phyloP scores from a whole-genome alignment of 768 basidiomycete genomes.

The Serendipita sp. region DNA sequence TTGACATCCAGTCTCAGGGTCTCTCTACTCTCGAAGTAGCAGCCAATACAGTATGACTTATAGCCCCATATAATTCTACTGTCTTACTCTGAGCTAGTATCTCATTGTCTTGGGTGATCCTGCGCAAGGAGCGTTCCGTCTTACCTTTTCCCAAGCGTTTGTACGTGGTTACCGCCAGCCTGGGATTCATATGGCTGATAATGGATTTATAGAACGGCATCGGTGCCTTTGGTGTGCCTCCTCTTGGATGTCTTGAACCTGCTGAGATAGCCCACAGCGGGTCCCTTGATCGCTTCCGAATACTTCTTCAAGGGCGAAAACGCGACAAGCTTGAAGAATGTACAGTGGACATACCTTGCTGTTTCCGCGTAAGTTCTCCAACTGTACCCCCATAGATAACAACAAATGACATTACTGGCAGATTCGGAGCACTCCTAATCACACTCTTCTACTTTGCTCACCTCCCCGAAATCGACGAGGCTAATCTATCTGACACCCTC shows the following conservation, averaged over 20 bases:
- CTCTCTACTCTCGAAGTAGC: constrained; percentile 53
- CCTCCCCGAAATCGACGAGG: constrained; percentile 23
- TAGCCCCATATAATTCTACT: constrained; percentile 35
- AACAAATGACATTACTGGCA: constrained; percentile 7
- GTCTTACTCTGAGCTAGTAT: constrained; percentile 9
- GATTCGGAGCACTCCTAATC: constrained; percentile 45
- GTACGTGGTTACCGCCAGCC: constrained; percentile 13
- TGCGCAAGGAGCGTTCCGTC: constrained; percentile 54
- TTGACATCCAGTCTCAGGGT: constrained; percentile 26
- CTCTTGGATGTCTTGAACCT: background rate
- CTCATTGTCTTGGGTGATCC: constrained; percentile 39
- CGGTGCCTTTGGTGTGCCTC: no score
- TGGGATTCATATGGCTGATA: no score
- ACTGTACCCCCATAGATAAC: constrained; percentile 9
- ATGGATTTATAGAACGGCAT: no score
- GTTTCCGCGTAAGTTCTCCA: constrained; percentile 32
- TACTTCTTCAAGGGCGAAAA: constrained; percentile 61
- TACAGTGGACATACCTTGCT: constrained; percentile 57
- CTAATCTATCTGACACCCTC: constrained; percentile 20
- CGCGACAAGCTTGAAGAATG: constrained; percentile 43
- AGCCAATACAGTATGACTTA: constrained; percentile 38
- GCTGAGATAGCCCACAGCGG: constrained; percentile 12
- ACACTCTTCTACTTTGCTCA: constrained; percentile 34
- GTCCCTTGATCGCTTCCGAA: constrained; percentile 58
- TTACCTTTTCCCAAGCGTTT: constrained; percentile 70